phyloP scores from a whole-genome alignment of 805 yeast species.

The Wickerhamiella hasegawae region DNA sequence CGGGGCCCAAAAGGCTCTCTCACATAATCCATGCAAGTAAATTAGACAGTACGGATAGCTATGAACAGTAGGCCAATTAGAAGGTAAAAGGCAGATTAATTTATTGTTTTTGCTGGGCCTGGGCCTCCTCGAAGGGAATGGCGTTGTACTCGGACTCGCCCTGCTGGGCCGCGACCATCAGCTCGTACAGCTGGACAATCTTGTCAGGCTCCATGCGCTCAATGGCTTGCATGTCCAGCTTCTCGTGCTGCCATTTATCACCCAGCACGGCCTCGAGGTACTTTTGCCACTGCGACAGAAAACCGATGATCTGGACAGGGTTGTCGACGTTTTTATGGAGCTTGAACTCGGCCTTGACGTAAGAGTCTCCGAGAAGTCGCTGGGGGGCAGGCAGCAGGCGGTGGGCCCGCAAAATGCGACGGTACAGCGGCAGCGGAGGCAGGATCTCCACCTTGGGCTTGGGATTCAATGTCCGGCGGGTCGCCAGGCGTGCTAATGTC shows the following conservation, averaged over 20 bases:
- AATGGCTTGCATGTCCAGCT: constrained; percentile 45
- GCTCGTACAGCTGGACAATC: constrained; percentile 46
- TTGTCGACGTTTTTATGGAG: constrained; percentile 70
- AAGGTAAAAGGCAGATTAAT: no score
- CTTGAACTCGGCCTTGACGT: constrained; percentile 78
- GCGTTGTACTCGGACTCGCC: constrained; percentile 23
- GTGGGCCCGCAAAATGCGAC: constrained; percentile 75
- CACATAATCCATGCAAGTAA: no score
- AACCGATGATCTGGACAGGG: constrained; percentile 88
- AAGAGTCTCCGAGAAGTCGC: constrained; percentile 71
- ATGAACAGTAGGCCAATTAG: no score
- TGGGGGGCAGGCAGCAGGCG: constrained; percentile 40
- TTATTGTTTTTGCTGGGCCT: no score
- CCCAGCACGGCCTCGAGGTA: constrained; percentile 25
- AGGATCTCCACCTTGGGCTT: constrained; percentile 27
- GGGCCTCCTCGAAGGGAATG: no score
- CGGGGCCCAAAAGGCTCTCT: neutral
- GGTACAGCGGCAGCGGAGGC: constrained; percentile 70
- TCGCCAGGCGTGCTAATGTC: constrained; percentile 5
- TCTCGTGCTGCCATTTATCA: constrained; percentile 48
- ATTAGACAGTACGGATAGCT: no score
- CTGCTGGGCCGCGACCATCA: constrained; percentile 28
- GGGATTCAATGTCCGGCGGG: constrained; percentile 11
- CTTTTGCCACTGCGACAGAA: constrained; percentile 81
- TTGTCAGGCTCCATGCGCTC: constrained; percentile 86